Evolutionary conservation across 345 rosid species (phyloP), one percentile per base, ranked within the genome.

Genomic region (Hypericum perforatum): DNA sequence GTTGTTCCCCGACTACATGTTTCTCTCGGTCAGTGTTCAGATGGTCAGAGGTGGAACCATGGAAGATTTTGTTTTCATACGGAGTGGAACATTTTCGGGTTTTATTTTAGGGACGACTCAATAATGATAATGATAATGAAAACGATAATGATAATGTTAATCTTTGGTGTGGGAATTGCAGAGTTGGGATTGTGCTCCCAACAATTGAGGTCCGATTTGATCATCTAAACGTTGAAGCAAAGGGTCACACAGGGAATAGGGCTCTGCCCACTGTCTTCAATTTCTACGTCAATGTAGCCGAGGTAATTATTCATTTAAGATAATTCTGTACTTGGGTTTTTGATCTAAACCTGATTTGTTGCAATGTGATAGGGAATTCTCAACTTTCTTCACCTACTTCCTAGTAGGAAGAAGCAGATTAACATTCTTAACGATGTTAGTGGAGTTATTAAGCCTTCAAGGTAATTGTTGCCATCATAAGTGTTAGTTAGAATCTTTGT

Each of bases 391-490:
- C 55, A 37, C 13, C n/a, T 52, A 2, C 41, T 52, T 11, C 55
- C 55, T 0, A 52, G 39, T 12, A 36, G 39, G 14, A 52, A 52
- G 55, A 52, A 37, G 38, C 55, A 52, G 11, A 12, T 52, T 0
- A 16, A 40, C 7, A 52, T 52, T 8, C 55, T 52, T 2, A 37
- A 37, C n/a, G 55, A 52, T 52, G 41, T 52, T n/a, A 52, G 55
- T 52, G 55, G 55, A n/a, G 39, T 52, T 5, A 52, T 52, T 42
- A 52, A 52, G 55, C 55, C 55, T 9, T n/a, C 16, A 2, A 49
- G 53, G 53, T 47, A 9, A 47, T 9, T 14, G 13, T 7, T 41
- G 10, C 9, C 7, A 6, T 9, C 9, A 6, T 40, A 9, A 40
- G 9, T 40, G 9, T 6, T 40, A 6, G n/a, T n/a, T n/a, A 40